phyloP scores from a whole-genome alignment of 2,329 filamentous ascomycete species.

The Coniochaeta prunicola region DNA sequence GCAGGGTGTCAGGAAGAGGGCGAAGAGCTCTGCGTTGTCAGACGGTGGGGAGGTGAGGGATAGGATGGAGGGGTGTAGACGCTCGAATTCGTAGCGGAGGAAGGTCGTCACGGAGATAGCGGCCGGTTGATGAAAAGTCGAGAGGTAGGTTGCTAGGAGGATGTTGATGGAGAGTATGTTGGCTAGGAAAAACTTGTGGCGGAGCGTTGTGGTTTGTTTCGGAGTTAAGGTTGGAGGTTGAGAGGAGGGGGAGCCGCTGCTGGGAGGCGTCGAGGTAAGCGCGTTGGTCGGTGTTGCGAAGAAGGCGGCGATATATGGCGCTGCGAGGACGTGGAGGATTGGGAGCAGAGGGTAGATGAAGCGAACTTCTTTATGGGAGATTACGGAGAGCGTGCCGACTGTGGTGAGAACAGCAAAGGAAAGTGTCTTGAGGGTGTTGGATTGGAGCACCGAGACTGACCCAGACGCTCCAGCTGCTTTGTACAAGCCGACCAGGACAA shows the following conservation, averaged over 20 bases:
- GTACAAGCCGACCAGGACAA: constrained; percentile 60
- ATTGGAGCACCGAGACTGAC: constrained; percentile 23
- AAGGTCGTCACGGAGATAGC: constrained; percentile 67
- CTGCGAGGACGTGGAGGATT: constrained; percentile 73
- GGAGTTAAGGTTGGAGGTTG: constrained; percentile 13
- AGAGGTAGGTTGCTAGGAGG: constrained; percentile 64
- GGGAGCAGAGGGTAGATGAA: constrained; percentile 93
- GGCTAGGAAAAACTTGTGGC: constrained; percentile 49
- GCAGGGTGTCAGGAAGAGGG: constrained; percentile 88
- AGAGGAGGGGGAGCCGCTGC: constrained; percentile 13
- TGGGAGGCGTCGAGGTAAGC: constrained; percentile 17
- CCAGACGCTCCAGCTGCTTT: constrained; percentile 30
- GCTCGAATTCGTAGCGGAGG: constrained; percentile 67
- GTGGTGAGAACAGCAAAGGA: constrained; percentile 53
- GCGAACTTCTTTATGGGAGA: constrained; percentile 93
- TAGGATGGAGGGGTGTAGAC: constrained; percentile 38
- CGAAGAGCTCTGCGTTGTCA: constrained; percentile 43
- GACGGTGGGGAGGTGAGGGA: constrained; percentile 22
- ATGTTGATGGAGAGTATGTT: constrained; percentile 59
- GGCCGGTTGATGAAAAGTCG: constrained; percentile 72
- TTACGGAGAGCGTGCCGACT: constrained; percentile 59
- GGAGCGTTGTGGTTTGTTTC: constrained; percentile 23
- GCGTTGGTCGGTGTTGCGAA: constrained; percentile 51
- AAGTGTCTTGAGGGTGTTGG: constrained; percentile 45
- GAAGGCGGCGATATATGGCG: constrained; percentile 57